Conservation (phyloP, 768 basidiomycete genomes). For the Agaricus sinodeliciosus region DNA sequence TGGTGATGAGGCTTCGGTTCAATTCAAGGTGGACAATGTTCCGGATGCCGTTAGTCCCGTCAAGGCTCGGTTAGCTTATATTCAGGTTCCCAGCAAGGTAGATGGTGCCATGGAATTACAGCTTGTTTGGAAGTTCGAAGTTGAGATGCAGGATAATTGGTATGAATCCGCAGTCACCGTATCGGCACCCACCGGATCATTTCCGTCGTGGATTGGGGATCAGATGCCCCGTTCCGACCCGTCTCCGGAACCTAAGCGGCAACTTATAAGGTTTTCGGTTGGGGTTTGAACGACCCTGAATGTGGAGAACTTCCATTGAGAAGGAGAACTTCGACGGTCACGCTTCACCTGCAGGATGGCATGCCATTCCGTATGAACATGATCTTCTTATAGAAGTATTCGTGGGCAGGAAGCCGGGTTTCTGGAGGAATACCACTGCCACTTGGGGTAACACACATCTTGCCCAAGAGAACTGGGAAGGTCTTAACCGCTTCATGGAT, state of each 20-base stretch:
- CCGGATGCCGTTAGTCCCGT: conserved; percentile 78
- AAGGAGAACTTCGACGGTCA: conserved; percentile 68
- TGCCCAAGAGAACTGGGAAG: conserved; percentile 92
- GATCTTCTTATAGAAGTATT: conserved; percentile 41
- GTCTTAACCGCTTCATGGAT: conserved; percentile 51
- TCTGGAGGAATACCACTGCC: conserved; percentile 64
- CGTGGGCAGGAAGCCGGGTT: conserved; percentile 20
- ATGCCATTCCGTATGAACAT: conserved; percentile 63
- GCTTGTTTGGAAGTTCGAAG: conserved; percentile 90
- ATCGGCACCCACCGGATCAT: conserved; percentile 65
- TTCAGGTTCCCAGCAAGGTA: conserved; percentile 67
- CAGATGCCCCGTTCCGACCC: conserved; percentile 57
- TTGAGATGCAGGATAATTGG: conserved; percentile 94
- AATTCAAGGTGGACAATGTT: conserved; percentile 48
- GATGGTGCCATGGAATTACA: conserved; percentile 53
- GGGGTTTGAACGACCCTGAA: conserved; percentile 82
- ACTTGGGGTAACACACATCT: conserved; percentile 90
- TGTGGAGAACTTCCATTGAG: conserved; percentile 49
- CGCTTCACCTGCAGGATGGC: conserved; percentile 92
- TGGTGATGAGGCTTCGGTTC: conserved; percentile 25
- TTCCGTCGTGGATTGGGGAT: conserved; percentile 92
- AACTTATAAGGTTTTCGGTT: conserved; percentile 71
- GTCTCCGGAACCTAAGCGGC: conserved; percentile 21
- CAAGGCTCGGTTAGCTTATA: conserved; percentile 72
- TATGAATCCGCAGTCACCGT: conserved; percentile 87